Evolutionary conservation across 1,284 basidiomycete genomes (phyloP), one percentile per base, ranked within the genome.

Genomic region (Sporisorium graminicola): DNA sequence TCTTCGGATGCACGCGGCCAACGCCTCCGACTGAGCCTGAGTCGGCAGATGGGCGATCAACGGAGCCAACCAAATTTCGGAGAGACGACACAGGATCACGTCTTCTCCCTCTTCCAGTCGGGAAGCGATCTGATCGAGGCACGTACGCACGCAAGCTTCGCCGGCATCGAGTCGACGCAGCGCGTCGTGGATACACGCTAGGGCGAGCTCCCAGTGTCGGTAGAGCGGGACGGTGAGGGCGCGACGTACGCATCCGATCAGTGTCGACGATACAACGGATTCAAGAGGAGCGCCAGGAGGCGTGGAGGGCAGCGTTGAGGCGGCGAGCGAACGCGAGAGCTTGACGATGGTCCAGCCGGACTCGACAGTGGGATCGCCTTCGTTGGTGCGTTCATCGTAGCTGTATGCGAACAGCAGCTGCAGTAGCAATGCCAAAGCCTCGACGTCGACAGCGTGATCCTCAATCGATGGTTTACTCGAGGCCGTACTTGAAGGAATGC

Each of bases 301-400:
- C 0, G 37, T 43, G 1, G 18, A 46, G 2, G 58, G 37, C 5
- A 40, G 27, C 4, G 50, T 31, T 2, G 65, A 76, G n/a, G 61
- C 61, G 2, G 58, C 37, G n/a, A 76, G 50, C 1, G 58, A 65
- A 14, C 68, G 68, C 3, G 52, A 69, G 5, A 77, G 70, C 51
- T 72, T 69, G 43, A 65, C 69, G 18, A 77, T 73, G 5, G 69
- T 77, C 74, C 74, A 77, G 24, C 69, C 65, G 8, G 74, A 77
- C 42, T 77, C 74, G 53, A 77, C 68, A 13, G 69, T 77, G 8
- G 69, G 56, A 13, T 77, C 74, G 56, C 65, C 74, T 27, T 69
- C 50, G 53, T 72, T 77, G 20, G 69, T 73, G 13, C 69, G 47
- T 14, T 73, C 60, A 53, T 77, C 74, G 56, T 77, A 77, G 59